Conservation (phyloP, 371 early-diverging fungal genomes). For the Polyrhizophydium stewartii region DNA sequence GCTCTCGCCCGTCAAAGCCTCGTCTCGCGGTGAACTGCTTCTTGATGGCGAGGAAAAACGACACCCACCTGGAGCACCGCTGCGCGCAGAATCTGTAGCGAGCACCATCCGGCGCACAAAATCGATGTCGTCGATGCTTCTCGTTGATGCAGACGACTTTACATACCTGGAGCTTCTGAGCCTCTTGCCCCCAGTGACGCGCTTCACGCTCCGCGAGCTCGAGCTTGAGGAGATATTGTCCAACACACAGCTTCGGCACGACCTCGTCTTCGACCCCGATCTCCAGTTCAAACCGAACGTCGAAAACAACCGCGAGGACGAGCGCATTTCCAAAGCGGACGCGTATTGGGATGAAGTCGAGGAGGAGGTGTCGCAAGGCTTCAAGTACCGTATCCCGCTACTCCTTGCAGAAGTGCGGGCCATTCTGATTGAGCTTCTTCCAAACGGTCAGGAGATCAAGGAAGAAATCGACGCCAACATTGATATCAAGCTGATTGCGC, state of each 20-base stretch:
- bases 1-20: no score
- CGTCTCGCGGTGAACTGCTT: no score
- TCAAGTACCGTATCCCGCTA: conserved; percentile 37
- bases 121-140: conserved; percentile 23
- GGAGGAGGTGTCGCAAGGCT: conserved; percentile 20
- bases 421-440: conserved; percentile 56
- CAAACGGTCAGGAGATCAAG: conserved; percentile 43
- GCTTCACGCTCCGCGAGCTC: conserved; percentile 58
- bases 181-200: conserved; percentile 52
- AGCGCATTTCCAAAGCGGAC: conserved; percentile 41
- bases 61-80: no score
- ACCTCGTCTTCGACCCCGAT: conserved; percentile 68
- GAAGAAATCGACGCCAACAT: conserved; percentile 45
- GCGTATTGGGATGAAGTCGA: conserved; percentile 60
- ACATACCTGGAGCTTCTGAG: conserved; percentile 25
- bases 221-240: conserved; percentile 61
- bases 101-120: conserved; percentile 10
- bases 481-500: conserved; percentile 51
- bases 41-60: no score
- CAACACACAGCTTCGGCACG: conserved; percentile 71
- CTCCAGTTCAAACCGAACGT: conserved; percentile 70
- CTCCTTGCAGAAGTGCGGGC: conserved; percentile 56
- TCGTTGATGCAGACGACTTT: conserved; percentile 27
- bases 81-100: conserved; percentile 7
- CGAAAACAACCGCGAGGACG: conserved; percentile 53